Base-by-base conservation (phyloP, 768 basidiomycete genomes). In the Agaricus sinodeliciosus region DNA sequence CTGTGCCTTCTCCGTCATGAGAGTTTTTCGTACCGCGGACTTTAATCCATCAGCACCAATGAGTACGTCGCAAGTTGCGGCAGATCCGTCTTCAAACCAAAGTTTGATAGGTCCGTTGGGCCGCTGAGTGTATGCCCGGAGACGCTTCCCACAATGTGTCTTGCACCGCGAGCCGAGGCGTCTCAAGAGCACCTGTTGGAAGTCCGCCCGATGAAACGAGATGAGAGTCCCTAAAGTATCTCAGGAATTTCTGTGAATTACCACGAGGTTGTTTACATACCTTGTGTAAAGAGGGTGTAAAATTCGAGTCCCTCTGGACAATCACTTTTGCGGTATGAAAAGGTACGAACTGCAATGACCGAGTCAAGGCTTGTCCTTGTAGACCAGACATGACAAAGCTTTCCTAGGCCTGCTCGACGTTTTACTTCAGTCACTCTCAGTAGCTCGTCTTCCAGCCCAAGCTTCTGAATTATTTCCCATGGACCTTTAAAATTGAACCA, bases 21-120 rank as follows among this genome's bases (percentile, higher is more conserved):
- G 58, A 3, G 65, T 62, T 27, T 65, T 62, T 34, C 78, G 69
- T 58, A 82, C 77, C 52, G 69, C 71, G 27, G 82, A 85, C 65
- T 79, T 80, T 54, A 86, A 55, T 3, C 84, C 84, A 57, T 87
- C 85, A n/a, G 83, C 84, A 35, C 84, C 85, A 48, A 87, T 65
- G 66, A 89, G 76, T 9, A 87, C 62, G 62, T 88, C 85, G 60
- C 83, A 87, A 19, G 71, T 69, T 4, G 80, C 71, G 9, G 67
- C 73, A 12, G 81, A 71, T 39, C 82, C 84, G 59, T 88, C 87
- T 56, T 77, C 68, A 61, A 88, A 89, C 18, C 69, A 59, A 53
- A 89, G 67, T 26, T 65, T 71, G 57, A 84, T 72, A 16, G 67
- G 65, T 2, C 70, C 71, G 9, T 69, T 63, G 37, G 60, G 61